Evolutionary conservation across 2,329 filamentous ascomycete genomes (phyloP).

Genomic region (Ceratocystis cacaofunesta): DNA sequence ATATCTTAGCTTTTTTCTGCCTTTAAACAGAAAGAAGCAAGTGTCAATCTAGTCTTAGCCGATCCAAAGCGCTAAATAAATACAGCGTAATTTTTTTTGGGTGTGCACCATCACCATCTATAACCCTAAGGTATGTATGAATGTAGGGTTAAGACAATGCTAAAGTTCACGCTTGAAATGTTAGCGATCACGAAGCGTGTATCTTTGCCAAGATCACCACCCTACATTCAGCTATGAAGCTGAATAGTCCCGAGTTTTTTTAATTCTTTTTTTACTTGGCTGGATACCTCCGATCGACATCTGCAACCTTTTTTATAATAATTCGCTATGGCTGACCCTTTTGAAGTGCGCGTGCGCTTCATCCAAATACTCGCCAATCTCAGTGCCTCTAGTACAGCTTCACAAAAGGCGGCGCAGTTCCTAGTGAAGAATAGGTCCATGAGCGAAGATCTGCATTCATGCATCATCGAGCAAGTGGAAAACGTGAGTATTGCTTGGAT

Average conservation of each 20-base stretch:
- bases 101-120: neutral
- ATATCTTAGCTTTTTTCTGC: neutral
- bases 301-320: neutral
- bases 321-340: slow-evolving; percentile 56
- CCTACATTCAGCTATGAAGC: neutral
- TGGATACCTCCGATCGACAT: neutral
- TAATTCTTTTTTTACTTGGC: neutral
- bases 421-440: slow-evolving; percentile 86
- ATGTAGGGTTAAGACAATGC: neutral
- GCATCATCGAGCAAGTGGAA: slow-evolving; percentile 91
- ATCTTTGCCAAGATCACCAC: neutral
- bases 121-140: neutral
- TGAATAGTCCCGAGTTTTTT: neutral
- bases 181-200: too few relatives aligned
- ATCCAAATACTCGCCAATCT: slow-evolving; percentile 78
- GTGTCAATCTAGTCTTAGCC: slow-evolving; percentile 1
- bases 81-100: neutral
- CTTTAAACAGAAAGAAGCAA: too few relatives aligned
- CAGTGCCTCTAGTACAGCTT: slow-evolving; percentile 75
- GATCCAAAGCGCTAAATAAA: slow-evolving; percentile 7
- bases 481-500: slow-evolving; percentile 35
- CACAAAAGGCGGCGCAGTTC: slow-evolving; percentile 87
- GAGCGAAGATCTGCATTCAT: slow-evolving; percentile 94
- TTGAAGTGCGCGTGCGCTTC: slow-evolving; percentile 97
- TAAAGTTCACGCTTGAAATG: neutral